Conservation (phyloP, 2,329 filamentous ascomycete genomes). For the Ophiostoma perfectum region DNA sequence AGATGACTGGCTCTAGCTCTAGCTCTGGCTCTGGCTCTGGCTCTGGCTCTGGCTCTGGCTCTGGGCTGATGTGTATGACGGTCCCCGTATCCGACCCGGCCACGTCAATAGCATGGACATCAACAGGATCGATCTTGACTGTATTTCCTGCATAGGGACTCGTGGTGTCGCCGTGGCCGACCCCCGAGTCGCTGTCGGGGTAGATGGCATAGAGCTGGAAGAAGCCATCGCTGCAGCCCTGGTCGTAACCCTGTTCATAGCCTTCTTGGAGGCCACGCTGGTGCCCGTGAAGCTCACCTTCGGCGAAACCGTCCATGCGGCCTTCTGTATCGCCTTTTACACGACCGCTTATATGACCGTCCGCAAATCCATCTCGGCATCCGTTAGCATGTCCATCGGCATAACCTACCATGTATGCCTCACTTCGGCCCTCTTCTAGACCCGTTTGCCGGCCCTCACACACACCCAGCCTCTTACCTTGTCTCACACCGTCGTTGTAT, state of each 20-base stretch:
- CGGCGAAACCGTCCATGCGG: not conserved
- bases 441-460: too few species aligned
- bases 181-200: not conserved
- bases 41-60: conserved; percentile 15
- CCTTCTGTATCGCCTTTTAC: not conserved
- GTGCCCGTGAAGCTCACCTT: not conserved
- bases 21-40: conserved; percentile 14
- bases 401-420: too few species aligned
- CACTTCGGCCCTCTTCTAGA: too few species aligned
- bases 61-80: not conserved
- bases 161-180: not conserved
- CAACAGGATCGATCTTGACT: not conserved
- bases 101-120: not conserved
- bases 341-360: too few species aligned
- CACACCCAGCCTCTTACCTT: too few species aligned
- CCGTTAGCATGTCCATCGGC: too few species aligned
- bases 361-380: too few species aligned
- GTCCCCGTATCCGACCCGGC: not conserved
- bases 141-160: not conserved
- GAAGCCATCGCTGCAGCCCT: not conserved
- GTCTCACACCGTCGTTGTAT: too few species aligned
- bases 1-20: not conserved
- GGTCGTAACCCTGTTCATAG: not conserved
- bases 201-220: not conserved
- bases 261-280: not conserved